These are phyloP conservation scores for Alternaria sp. DNA, from an alignment of 2,329 filamentous ascomycete species.

Conservation along the genomic window DNA sequence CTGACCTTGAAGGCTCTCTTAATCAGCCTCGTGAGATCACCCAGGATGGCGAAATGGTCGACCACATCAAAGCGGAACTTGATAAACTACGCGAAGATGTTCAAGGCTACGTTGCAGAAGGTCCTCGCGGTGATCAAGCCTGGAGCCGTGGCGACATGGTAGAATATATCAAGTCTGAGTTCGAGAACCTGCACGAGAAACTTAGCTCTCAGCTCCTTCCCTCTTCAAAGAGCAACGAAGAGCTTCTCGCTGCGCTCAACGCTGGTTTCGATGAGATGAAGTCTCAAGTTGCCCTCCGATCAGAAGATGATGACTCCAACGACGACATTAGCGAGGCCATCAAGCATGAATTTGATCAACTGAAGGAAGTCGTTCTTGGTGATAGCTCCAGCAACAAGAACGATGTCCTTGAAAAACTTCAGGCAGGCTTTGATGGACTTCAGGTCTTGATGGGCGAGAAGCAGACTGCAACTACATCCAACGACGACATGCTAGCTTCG, in stretches of 20 bases:
- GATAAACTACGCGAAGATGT: conserved; percentile 70
- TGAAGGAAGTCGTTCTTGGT: conserved; percentile 77
- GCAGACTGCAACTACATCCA: conserved; percentile 39
- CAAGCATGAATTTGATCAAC: conserved; percentile 81
- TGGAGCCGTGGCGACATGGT: conserved; percentile 57
- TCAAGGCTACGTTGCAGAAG: conserved; percentile 60
- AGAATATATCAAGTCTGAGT: conserved; percentile 63
- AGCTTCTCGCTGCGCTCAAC: conserved; percentile 52
- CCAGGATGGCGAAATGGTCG: conserved; percentile 80
- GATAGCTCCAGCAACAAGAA: conserved; percentile 65
- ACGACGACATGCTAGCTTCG: conserved; percentile 57
- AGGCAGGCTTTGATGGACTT: conserved; percentile 60
- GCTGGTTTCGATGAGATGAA: conserved; percentile 54
- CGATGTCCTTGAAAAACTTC: conserved; percentile 68
- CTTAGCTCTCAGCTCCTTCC: conserved; percentile 59
- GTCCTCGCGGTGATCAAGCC: conserved; percentile 54
- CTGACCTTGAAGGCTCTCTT: conserved; percentile 82
- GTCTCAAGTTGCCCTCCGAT: conserved; percentile 50
- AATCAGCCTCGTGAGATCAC: conserved; percentile 73
- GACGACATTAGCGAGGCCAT: conserved; percentile 71
- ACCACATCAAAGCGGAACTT: conserved; percentile 70
- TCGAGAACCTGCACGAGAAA: conserved; percentile 68
- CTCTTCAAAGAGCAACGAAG: conserved; percentile 46
- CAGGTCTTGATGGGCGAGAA: conserved; percentile 55
- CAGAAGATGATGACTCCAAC: conserved; percentile 49